Conservation (phyloP, 1,284 basidiomycete genomes). For the Apiotrichum gracile region DNA sequence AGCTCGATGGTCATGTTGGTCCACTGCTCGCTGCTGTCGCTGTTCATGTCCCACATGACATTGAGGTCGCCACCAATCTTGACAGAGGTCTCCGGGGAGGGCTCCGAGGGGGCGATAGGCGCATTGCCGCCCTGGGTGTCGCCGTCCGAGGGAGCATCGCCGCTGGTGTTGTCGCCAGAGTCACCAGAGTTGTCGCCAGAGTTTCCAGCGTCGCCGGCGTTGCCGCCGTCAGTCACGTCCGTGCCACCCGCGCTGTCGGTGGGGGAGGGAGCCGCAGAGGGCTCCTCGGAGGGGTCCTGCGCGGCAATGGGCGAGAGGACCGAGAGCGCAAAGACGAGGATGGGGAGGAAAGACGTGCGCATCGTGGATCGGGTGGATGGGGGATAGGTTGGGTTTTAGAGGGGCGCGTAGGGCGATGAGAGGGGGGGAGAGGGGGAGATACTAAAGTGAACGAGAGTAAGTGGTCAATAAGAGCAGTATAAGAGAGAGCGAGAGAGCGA, state of each 20-base stretch:
- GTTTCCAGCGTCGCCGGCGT: neutral
- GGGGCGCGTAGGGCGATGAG: neutral
- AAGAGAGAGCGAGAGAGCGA: neutral
- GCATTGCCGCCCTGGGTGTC: constrained; percentile 6
- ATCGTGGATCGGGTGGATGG: neutral
- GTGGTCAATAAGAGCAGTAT: neutral
- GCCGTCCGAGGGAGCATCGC: neutral
- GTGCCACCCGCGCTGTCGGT: neutral
- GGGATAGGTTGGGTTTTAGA: neutral
- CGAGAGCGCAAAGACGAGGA: constrained; percentile 1
- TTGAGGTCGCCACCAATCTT: constrained; percentile 34
- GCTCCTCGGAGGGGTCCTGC: constrained; percentile 6
- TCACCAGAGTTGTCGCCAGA: neutral
- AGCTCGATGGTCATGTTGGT: constrained; percentile 42
- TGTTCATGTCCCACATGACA: constrained; percentile 33
- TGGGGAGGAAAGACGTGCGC: constrained; percentile 4
- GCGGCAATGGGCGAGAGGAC: constrained; percentile 3
- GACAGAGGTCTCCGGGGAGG: constrained; percentile 35
- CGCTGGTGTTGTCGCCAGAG: neutral
- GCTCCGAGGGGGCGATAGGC: constrained; percentile 44
- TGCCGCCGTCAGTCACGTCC: neutral
- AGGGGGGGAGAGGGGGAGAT: neutral
- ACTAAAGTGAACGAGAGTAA: neutral
- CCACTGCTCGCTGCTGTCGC: constrained; percentile 37
- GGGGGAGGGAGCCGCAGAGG: neutral